Base-by-base conservation (phyloP, 148 eudicot species). In the Rhododendron molle region DNA sequence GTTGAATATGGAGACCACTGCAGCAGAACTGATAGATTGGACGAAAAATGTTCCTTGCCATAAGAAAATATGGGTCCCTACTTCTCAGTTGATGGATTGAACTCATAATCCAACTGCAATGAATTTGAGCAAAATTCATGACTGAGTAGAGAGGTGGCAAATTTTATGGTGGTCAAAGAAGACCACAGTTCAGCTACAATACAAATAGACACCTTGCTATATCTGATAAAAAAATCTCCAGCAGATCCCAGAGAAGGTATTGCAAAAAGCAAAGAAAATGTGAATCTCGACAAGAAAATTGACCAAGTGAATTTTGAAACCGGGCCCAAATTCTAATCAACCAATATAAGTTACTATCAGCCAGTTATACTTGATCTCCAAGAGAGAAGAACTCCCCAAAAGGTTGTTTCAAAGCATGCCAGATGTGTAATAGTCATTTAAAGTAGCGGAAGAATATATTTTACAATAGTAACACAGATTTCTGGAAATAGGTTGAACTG, bases 1-100 rank as follows among this genome's bases (percentile, higher is more conserved):
- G 89, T 87, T 81, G 91, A 89, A 91, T 84, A 93, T 38, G 96
- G 94, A 23, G 96, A 93, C 96, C 96, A 93, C 83, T 90, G 88
- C 85, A 92, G 83, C 71, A 93, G 85, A 77, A 90, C 86, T 36
- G 92, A 90, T 49, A 92, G 47, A 87, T 91, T 92, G 38, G 89
- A 86, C 16, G 78, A 82, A 50, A 91, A 92, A 85, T 87, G 87
- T 71, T 88, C 91, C 86, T 56, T 43, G 18, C 91, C 91, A 85
- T 88, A 38, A 82, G 74, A 87, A 84, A 81, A 58, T 44, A 92
- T 84, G 83, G 96, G 91, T 81, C 88, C 90, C 46, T 87, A 89
- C 34, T 84, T 87, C 30, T 82, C 86, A 67, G 87, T 91, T 73
- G 88, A 86, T 80, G 40, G 80, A 85, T 90, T 86, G 85, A 88